Evolutionary conservation across 1,284 basidiomycete species (phyloP).

Genomic region (Cryptococcus deneoformans): DNA sequence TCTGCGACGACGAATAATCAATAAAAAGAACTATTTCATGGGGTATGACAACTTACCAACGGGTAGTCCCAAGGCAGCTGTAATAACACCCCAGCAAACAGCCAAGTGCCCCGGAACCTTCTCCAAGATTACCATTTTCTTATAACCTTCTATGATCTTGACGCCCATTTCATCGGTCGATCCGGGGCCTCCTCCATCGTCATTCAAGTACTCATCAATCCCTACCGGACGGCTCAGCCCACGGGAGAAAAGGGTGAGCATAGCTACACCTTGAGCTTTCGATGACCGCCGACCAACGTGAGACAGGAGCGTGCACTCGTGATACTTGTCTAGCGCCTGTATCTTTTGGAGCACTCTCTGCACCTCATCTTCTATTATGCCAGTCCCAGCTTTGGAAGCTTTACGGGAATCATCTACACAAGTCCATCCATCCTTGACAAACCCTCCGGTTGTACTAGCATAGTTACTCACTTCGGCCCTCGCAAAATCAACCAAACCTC

Average conservation of each 20-base stretch:
- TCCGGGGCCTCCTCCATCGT: slow-evolving; percentile 13
- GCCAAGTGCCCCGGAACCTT: slow-evolving; percentile 77
- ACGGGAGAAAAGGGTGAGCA: slow-evolving; percentile 82
- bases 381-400: slow-evolving; percentile 6
- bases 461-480: slow-evolving; percentile 57
- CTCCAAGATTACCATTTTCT: slow-evolving; percentile 62
- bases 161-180: slow-evolving; percentile 15
- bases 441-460: slow-evolving; percentile 68
- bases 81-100: slow-evolving; percentile 83
- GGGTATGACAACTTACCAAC: slow-evolving; percentile 56
- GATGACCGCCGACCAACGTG: slow-evolving; percentile 85
- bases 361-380: slow-evolving; percentile 9
- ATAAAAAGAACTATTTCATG: not conserved
- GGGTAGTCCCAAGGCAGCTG: slow-evolving; percentile 69
- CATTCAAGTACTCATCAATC: slow-evolving; percentile 15
- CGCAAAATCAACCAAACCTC: slow-evolving; percentile 36
- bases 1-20: slow-evolving; percentile 11
- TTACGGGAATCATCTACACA: slow-evolving; percentile 15
- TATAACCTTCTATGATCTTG: slow-evolving; percentile 62
- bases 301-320: slow-evolving; percentile 83
- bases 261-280: slow-evolving; percentile 85
- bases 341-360: slow-evolving; percentile 45
- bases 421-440: slow-evolving; percentile 67
- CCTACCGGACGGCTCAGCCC: slow-evolving; percentile 63
- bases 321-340: slow-evolving; percentile 65